Percentiles rank a stretch among this genome's conserved stretches.
These are phyloP conservation scores for Plasmopara muralis DNA, from an alignment of 352 stramenopile genomes.

Conservation along the genomic window DNA sequence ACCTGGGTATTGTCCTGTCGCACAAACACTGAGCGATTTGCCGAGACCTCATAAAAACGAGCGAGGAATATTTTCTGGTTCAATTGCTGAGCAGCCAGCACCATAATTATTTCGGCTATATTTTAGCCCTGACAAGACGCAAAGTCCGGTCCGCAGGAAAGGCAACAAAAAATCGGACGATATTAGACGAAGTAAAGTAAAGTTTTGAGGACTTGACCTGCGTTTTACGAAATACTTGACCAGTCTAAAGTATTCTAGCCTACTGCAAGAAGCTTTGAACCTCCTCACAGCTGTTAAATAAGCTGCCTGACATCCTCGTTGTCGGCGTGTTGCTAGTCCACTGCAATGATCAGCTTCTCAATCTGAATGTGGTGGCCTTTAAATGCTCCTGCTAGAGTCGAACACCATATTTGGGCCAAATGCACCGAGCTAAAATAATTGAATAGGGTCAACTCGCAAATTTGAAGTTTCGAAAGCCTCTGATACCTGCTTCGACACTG, in stretches of 20 bases:
- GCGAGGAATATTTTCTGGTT: not conserved
- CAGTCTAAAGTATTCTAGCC: constrained; percentile 17
- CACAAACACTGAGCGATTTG: not conserved
- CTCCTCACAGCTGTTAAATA: constrained; percentile 45
- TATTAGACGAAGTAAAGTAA: constrained; percentile 1
- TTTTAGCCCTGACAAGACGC: not conserved
- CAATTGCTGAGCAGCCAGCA: not conserved
- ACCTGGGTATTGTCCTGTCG: constrained; percentile 36
- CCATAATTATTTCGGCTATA: not conserved
- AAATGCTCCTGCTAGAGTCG: constrained; percentile 30
- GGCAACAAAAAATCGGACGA: constrained; percentile 2
- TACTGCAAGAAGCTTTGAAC: constrained; percentile 49
- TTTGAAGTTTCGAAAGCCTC: constrained; percentile 19
- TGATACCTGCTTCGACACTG: not conserved
- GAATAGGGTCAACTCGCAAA: constrained; percentile 20
- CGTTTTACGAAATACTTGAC: not conserved
- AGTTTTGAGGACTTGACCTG: constrained; percentile 12
- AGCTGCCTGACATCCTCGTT: constrained; percentile 36
- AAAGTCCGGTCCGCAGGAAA: too few species aligned
- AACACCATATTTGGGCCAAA: constrained; percentile 40
- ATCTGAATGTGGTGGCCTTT: constrained; percentile 31
- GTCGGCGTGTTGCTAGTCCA: constrained; percentile 21
- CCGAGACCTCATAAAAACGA: constrained; percentile 1
- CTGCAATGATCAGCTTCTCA: constrained; percentile 15
- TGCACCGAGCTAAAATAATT: constrained; percentile 26